Evolutionary conservation across 2,329 filamentous ascomycete species (phyloP).

Genomic region (Periconia macrospinosa): DNA sequence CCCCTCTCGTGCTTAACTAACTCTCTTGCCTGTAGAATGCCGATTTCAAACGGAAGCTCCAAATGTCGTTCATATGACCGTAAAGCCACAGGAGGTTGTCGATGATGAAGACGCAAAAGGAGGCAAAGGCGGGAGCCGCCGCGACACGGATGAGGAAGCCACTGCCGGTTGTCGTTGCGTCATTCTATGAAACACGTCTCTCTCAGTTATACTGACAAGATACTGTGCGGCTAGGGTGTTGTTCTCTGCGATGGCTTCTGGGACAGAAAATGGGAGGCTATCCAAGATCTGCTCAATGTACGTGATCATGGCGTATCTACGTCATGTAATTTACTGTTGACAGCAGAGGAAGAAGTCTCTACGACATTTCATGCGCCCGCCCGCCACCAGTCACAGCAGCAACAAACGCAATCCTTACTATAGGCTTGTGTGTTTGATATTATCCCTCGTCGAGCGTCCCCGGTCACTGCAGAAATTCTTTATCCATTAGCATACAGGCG

Average conservation of each 20-base stretch:
- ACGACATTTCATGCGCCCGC: neutral
- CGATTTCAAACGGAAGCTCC: constrained; percentile 73
- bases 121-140: constrained; percentile 55
- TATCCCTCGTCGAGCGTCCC: neutral
- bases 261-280: constrained; percentile 1
- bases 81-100: constrained; percentile 80
- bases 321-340: constrained; percentile 1
- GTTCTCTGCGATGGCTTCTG: constrained; percentile 1
- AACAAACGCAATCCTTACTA: neutral
- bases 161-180: constrained; percentile 65
- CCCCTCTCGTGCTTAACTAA: neutral
- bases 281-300: neutral
- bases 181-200: constrained; percentile 54
- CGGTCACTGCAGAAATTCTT: neutral
- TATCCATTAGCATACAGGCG: neutral
- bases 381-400: neutral
- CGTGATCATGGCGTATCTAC: neutral
- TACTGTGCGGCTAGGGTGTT: neutral
- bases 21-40: constrained; percentile 61
- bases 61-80: constrained; percentile 93
- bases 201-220: constrained; percentile 1
- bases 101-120: constrained; percentile 77
- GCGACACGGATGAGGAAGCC: constrained; percentile 59
- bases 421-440: neutral
- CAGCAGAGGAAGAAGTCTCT: neutral